Conservation (phyloP, 1,284 basidiomycete species). For the Tylopilus microsporus region DNA sequence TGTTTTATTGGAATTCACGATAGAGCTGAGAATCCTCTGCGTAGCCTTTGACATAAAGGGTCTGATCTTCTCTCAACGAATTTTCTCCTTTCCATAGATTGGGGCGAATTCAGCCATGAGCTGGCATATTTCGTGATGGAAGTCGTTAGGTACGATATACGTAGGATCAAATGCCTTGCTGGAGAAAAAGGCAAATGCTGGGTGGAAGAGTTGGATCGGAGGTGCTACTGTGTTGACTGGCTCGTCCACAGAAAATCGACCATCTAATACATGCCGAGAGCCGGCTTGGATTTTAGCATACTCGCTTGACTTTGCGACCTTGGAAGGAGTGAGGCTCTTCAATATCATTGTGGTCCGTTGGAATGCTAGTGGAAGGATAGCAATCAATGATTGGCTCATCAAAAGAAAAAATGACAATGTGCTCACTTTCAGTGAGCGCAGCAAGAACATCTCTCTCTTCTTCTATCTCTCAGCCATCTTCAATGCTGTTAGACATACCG, state of each 20-base stretch:
- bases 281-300: constrained; percentile 1
- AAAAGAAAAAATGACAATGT: too few relatives aligned
- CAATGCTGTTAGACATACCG: too few relatives aligned
- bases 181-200: constrained; percentile 16
- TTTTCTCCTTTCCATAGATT: not conserved
- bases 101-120: constrained; percentile 4
- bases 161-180: constrained; percentile 12
- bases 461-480: too few relatives aligned
- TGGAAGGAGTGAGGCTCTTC: not conserved
- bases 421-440: too few relatives aligned
- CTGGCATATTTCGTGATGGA: not conserved
- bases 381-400: too few relatives aligned
- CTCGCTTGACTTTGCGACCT: constrained; percentile 1
- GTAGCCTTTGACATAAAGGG: not conserved
- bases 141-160: constrained; percentile 2
- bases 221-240: constrained; percentile 1
- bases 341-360: too few relatives aligned
- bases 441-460: too few relatives aligned
- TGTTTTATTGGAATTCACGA: not conserved
- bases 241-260: not conserved
- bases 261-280: not conserved
- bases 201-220: constrained; percentile 15
- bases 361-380: too few relatives aligned
- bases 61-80: not conserved
- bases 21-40: accelerated